Evolutionary conservation across 1,284 basidiomycete species (phyloP).

Genomic region (Leccinum solheimii): DNA sequence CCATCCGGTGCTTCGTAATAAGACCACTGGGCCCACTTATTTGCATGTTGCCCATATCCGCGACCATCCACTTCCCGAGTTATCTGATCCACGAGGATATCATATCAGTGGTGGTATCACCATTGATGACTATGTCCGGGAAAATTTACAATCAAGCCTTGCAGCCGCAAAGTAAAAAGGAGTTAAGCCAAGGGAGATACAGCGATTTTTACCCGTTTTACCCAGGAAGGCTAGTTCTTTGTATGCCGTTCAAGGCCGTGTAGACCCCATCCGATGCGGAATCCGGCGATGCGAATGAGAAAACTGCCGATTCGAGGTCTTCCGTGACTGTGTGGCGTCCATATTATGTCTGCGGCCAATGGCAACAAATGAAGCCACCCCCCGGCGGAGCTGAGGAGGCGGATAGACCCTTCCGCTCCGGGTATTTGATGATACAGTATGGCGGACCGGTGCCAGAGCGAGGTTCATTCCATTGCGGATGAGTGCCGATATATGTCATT

Average conservation of each 20-base stretch:
- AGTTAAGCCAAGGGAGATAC: conserved; percentile 18
- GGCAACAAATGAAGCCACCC: conserved; percentile 37
- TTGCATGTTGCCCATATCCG: conserved; percentile 29
- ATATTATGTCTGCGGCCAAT: conserved; percentile 32
- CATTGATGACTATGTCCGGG: conserved; percentile 25
- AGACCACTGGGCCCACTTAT: conserved; percentile 16
- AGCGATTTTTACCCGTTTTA: conserved; percentile 12
- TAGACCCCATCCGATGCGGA: conserved; percentile 21
- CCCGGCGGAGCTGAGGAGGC: conserved; percentile 27
- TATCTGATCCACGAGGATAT: conserved; percentile 34
- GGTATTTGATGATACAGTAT: conserved; percentile 21
- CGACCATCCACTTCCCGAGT: conserved; percentile 18
- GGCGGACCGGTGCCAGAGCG: conserved; percentile 33
- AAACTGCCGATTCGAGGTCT: conserved; percentile 11
- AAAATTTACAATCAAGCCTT: conserved; percentile 28
- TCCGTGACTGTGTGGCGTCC: conserved; percentile 5
- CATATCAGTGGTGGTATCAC: conserved; percentile 19
- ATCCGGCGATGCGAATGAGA: conserved; percentile 11
- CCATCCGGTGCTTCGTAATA: conserved; percentile 25
- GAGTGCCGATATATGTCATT: conserved; percentile 41
- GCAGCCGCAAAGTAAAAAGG: conserved; percentile 15
- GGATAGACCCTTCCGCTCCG: conserved; percentile 12
- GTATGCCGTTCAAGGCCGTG: conserved; percentile 17
- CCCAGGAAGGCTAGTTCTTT: conserved; percentile 9
- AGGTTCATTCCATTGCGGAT: conserved; percentile 21